phyloP scores from a whole-genome alignment of 192 early-diverging fungal species.

The Mortierella antarctica region DNA sequence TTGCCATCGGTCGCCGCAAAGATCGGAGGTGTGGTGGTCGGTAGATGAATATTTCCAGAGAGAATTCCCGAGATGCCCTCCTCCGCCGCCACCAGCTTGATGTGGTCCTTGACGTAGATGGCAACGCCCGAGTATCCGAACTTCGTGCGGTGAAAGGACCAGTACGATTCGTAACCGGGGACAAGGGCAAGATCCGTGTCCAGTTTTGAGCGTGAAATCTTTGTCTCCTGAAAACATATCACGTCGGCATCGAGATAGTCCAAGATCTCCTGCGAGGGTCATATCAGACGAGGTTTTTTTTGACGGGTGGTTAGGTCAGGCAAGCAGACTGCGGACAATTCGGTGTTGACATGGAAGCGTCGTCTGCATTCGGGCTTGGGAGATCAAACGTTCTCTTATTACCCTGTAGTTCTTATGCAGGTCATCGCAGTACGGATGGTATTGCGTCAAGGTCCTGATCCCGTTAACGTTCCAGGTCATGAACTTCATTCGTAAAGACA shows the following conservation, averaged over 20 bases:
- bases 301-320: conserved; percentile 14
- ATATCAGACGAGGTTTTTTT: conserved; percentile 30
- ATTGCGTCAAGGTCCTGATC: conserved; percentile 58
- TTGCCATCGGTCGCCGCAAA: neutral
- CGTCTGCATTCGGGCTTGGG: neutral
- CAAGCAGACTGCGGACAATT: neutral
- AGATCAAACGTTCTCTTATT: neutral
- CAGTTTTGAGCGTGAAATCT: conserved; percentile 67
- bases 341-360: neutral
- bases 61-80: conserved; percentile 74
- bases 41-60: conserved; percentile 5
- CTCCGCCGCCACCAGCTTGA: conserved; percentile 67
- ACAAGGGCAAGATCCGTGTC: conserved; percentile 69
- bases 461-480: conserved; percentile 75
- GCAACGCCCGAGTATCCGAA: conserved; percentile 79
- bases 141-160: conserved; percentile 68
- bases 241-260: conserved; percentile 66
- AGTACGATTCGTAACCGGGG: conserved; percentile 78
- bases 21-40: neutral
- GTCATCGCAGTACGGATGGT: conserved; percentile 63
- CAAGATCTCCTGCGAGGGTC: conserved; percentile 50
- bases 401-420: conserved; percentile 59
- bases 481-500: conserved; percentile 57
- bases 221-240: conserved; percentile 85
- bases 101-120: conserved; percentile 67